A percentile compares a stretch with the other conserved stretches of the same genome.
Conservation (phyloP, 495 filamentous ascomycete genomes). For the Neurospora intermedia region DNA sequence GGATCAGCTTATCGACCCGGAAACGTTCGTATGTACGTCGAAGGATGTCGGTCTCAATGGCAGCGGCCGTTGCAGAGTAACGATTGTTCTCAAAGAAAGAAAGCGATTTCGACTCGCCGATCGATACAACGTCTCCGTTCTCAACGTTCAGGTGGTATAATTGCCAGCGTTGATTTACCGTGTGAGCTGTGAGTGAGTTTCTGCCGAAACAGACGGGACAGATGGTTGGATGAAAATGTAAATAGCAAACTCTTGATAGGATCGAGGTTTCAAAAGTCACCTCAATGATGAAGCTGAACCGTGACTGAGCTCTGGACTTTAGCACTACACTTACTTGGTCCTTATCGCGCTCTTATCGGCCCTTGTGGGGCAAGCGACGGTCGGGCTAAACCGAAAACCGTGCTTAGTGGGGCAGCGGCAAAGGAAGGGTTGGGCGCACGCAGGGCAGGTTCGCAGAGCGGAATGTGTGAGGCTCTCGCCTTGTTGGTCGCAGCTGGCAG, state of each 20-base stretch:
- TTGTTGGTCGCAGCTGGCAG: conserved; percentile 1
- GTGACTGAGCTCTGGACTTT: neutral
- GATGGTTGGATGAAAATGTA: neutral
- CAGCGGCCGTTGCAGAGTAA: neutral
- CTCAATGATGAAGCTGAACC: neutral
- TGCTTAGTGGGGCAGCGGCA: neutral
- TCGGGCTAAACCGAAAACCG: conserved; percentile 9
- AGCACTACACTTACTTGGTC: neutral
- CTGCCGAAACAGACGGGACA: neutral
- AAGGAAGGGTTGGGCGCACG: neutral
- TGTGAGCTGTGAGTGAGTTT: neutral
- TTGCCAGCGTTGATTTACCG: neutral
- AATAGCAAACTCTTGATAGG: neutral
- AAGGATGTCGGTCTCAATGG: neutral
- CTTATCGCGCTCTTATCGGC: conserved; percentile 17
- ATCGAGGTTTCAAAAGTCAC: neutral
- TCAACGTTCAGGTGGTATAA: neutral
- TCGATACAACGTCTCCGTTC: neutral
- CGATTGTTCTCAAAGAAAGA: neutral
- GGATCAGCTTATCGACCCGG: neutral
- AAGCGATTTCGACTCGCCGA: neutral
- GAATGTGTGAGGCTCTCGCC: neutral
- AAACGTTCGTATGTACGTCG: neutral
- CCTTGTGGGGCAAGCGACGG: conserved; percentile 11
- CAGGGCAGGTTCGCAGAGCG: neutral